Percentiles rank a stretch among this genome's conserved stretches.
Conservation (phyloP, 345 rosid genomes). For the Eucalyptus polyanthemos region DNA sequence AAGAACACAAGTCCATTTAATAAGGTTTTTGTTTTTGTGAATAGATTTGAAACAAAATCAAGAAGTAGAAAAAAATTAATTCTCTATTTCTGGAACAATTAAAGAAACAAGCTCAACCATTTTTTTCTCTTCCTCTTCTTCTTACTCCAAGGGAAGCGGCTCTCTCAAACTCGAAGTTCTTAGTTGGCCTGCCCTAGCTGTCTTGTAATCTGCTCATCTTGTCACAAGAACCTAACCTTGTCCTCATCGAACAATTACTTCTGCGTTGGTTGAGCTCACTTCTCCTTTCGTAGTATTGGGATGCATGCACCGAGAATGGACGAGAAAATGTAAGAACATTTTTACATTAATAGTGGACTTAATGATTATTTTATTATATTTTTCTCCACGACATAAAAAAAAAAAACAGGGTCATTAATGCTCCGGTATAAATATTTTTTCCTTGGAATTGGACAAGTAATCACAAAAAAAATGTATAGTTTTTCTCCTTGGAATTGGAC, state of each 20-base stretch:
- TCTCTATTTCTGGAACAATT: accelerated
- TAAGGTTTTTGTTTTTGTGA: no score
- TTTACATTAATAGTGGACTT: not conserved
- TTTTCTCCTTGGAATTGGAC: not conserved
- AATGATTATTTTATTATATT: not conserved
- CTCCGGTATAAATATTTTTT: not conserved
- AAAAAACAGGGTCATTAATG: not conserved
- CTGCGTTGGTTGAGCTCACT: not conserved
- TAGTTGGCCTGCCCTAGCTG: not conserved
- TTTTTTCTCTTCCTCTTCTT: no score
- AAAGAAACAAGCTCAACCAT: no score
- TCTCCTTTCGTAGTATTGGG: not conserved
- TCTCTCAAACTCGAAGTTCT: not conserved
- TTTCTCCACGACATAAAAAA: not conserved
- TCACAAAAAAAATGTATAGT: not conserved
- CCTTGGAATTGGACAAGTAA: not conserved
- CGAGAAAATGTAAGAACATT: not conserved
- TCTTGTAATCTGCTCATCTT: not conserved
- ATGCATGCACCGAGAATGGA: not conserved
- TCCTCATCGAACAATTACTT: not conserved
- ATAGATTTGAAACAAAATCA: no score
- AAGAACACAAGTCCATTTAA: no score
- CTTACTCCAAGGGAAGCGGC: not conserved
- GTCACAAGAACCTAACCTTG: not conserved
- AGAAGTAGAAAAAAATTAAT: no score